Percentiles rank a stretch among this genome's conserved stretches.
phyloP scores from a whole-genome alignment of 768 basidiomycete species.

The Naganishia randhawae region DNA sequence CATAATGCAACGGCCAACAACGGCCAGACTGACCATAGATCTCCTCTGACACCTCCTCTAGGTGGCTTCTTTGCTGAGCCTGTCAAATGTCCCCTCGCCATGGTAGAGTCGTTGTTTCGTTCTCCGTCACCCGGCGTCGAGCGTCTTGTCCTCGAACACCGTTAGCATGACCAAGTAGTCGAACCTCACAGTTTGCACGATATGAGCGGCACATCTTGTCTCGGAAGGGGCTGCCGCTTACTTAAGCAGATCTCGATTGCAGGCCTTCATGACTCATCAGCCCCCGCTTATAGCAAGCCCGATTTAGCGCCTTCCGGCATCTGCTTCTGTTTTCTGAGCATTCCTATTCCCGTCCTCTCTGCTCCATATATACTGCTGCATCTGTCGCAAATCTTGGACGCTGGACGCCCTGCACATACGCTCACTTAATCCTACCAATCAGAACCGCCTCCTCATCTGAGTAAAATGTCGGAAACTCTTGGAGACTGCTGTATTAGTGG shows the following conservation, averaged over 20 bases:
- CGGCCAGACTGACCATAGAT: conserved; percentile 6
- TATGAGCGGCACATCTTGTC: too few relatives aligned
- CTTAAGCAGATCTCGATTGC: too few relatives aligned
- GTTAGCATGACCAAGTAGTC: too few relatives aligned
- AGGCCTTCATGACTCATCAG: too few relatives aligned
- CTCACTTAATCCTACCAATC: too few relatives aligned
- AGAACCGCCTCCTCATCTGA: not conserved
- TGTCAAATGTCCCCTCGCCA: not conserved
- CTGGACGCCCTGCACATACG: not conserved
- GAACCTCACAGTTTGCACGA: too few relatives aligned
- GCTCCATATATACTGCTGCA: not conserved
- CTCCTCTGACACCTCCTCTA: not conserved
- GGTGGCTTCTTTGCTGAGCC: not conserved
- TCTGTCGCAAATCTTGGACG: not conserved
- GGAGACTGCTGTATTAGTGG: conserved; percentile 10
- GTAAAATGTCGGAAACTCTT: conserved; percentile 1
- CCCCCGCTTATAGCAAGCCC: too few relatives aligned
- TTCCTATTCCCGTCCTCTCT: too few relatives aligned
- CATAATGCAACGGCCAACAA: not conserved
- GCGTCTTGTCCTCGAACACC: too few relatives aligned
- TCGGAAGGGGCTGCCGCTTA: too few relatives aligned
- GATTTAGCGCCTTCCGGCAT: too few relatives aligned
- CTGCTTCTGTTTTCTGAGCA: too few relatives aligned
- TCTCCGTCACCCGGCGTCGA: not conserved
- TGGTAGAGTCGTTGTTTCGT: not conserved